Evolutionary conservation across 768 basidiomycete species (phyloP).

Genomic region (Lanmaoa pseudosensibilis): DNA sequence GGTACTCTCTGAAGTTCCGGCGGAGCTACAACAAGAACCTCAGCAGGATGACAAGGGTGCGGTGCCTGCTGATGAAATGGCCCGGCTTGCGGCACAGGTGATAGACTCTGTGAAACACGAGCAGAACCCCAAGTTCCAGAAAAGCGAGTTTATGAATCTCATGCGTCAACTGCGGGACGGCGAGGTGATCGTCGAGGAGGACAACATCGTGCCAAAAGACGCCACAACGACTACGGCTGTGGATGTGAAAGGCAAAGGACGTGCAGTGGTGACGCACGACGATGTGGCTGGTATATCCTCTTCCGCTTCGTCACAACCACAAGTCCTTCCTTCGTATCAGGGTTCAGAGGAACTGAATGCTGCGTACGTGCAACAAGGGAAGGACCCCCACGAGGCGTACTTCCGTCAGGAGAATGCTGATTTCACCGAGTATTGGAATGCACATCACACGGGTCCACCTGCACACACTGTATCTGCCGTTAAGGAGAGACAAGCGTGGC

Average conservation of each 20-base stretch:
- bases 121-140: conserved; percentile 79
- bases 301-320: conserved; percentile 10
- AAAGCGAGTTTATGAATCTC: conserved; percentile 80
- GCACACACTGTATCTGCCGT: conserved; percentile 16
- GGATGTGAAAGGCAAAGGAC: conserved; percentile 70
- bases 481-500: conserved; percentile 49
- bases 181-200: conserved; percentile 73
- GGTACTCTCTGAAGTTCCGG: background rate
- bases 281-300: conserved; percentile 4
- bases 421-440: conserved; percentile 61
- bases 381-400: conserved; percentile 62
- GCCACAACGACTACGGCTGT: conserved; percentile 11
- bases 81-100: conserved; percentile 75
- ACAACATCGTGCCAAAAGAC: conserved; percentile 66
- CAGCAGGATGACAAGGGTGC: conserved; percentile 27
- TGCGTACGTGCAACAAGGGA: conserved; percentile 22
- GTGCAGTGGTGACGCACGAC: conserved; percentile 32
- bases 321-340: conserved; percentile 16
- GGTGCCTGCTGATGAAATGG: conserved; percentile 60
- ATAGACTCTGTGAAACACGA: conserved; percentile 75
- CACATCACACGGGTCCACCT: conserved; percentile 33
- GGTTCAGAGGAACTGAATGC: conserved; percentile 19
- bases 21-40: conserved; percentile 12
- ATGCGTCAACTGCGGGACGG: conserved; percentile 86
- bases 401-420: conserved; percentile 70